These are phyloP conservation scores for Globisporangium apiculatum DNA, from an alignment of 352 stramenopile genomes.

Conservation along the genomic window DNA sequence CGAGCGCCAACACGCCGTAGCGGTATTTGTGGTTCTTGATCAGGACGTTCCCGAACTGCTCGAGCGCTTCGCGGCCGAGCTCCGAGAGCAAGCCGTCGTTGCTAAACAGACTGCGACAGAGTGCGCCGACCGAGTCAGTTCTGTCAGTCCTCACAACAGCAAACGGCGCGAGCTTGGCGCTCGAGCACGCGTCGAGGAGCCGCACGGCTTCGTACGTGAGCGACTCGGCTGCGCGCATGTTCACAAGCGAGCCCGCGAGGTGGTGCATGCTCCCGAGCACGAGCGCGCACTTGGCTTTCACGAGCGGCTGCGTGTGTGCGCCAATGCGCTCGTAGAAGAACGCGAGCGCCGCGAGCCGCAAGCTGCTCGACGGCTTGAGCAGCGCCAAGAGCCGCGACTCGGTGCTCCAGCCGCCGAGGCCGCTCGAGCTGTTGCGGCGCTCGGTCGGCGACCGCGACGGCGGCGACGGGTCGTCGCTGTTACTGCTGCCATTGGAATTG, in stretches of 20 bases:
- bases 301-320: conserved; percentile 32
- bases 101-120: conserved; percentile 57
- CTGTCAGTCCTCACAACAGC: background rate
- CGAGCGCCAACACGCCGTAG: conserved; percentile 72
- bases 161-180: conserved; percentile 16
- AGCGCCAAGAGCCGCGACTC: conserved; percentile 39
- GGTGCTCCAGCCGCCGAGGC: conserved; percentile 39
- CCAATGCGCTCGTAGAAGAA: conserved; percentile 60
- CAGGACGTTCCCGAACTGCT: conserved; percentile 69
- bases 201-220: conserved; percentile 72
- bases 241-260: conserved; percentile 30
- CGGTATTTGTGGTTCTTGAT: conserved; percentile 86
- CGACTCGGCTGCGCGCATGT: conserved; percentile 52
- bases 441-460: conserved; percentile 1
- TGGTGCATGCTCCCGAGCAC: conserved; percentile 58
- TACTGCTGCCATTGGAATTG: background rate
- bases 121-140: conserved; percentile 6
- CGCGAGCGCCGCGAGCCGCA: conserved; percentile 32
- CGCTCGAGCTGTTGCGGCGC: conserved; percentile 11
- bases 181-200: conserved; percentile 53
- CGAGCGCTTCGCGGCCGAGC: conserved; percentile 59
- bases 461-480: background rate
- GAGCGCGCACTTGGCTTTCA: conserved; percentile 70
- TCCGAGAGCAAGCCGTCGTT: conserved; percentile 73
- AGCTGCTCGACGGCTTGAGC: conserved; percentile 34